Percentiles rank a stretch among this genome's conserved stretches.
These are phyloP conservation scores for Amaranthus hypochondriacus DNA, from an alignment of 148 eudicot species.

Conservation along the genomic window DNA sequence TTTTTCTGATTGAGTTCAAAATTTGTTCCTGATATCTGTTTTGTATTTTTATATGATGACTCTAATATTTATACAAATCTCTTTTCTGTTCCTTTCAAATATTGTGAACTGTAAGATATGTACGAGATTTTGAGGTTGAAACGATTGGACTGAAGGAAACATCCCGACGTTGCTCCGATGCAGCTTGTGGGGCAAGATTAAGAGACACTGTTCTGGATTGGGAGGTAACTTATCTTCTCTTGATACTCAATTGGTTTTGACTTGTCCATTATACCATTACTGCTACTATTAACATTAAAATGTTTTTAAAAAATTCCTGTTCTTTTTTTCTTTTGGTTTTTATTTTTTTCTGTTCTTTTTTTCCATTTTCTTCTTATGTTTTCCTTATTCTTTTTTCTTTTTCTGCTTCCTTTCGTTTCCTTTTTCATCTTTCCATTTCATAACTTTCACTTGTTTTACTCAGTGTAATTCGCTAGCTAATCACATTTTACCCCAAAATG, in stretches of 20 bases:
- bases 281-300: no score
- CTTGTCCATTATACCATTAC: background rate
- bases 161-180: slow-evolving; percentile 60
- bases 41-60: background rate
- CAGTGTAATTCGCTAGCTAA: no score
- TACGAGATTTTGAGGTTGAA: slow-evolving; percentile 96
- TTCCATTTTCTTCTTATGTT: no score
- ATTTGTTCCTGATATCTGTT: slow-evolving; percentile 6
- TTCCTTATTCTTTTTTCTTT: no score
- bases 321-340: no score
- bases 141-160: slow-evolving; percentile 94
- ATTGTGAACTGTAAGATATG: slow-evolving; percentile 48
- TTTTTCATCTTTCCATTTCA: no score
- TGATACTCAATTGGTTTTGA: background rate
- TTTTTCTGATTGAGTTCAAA: background rate
- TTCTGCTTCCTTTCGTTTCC: no score
- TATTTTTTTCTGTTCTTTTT: no score
- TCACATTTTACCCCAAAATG: no score
- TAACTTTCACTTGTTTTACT: no score
- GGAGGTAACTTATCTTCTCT: slow-evolving; percentile 58
- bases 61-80: background rate
- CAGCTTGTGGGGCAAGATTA: slow-evolving; percentile 60
- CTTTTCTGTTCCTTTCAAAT: slow-evolving; percentile 11
- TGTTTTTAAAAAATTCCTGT: no score
- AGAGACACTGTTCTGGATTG: slow-evolving; percentile 94